Evolutionary conservation across 1,284 basidiomycete genomes (phyloP).

Genomic region (Boletellus dicymbophilus): DNA sequence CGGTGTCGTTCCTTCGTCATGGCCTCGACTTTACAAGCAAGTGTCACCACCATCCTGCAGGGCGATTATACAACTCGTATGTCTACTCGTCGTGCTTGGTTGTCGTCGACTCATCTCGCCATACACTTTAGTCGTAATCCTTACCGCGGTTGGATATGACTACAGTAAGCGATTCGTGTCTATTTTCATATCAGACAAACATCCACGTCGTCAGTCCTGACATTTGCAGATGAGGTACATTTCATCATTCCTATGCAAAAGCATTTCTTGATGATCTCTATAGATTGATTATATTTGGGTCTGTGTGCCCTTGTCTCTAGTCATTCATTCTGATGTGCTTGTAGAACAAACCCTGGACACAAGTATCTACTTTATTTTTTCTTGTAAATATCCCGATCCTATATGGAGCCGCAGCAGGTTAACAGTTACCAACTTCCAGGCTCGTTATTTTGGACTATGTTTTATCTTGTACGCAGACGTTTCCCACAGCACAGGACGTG

Average conservation of each 20-base stretch:
- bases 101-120: background rate
- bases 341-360: background rate
- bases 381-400: background rate
- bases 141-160: background rate
- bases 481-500: background rate
- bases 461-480: background rate
- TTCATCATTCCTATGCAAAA: too few relatives aligned
- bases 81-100: background rate
- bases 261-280: background rate
- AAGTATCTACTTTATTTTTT: background rate
- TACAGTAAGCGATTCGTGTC: background rate
- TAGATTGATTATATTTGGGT: background rate
- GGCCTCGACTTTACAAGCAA: too few relatives aligned
- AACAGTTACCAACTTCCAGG: background rate
- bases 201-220: background rate
- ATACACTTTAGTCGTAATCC: background rate
- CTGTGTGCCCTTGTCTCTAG: background rate
- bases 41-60: too few relatives aligned
- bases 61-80: background rate
- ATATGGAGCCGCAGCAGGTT: background rate
- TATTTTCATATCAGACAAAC: background rate
- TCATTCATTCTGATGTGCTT: background rate
- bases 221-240: background rate
- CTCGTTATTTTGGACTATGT: background rate
- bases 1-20: too few relatives aligned